Conservation (phyloP, 2,329 filamentous ascomycete genomes). For the Zelopaecilomyces penicillatus region DNA sequence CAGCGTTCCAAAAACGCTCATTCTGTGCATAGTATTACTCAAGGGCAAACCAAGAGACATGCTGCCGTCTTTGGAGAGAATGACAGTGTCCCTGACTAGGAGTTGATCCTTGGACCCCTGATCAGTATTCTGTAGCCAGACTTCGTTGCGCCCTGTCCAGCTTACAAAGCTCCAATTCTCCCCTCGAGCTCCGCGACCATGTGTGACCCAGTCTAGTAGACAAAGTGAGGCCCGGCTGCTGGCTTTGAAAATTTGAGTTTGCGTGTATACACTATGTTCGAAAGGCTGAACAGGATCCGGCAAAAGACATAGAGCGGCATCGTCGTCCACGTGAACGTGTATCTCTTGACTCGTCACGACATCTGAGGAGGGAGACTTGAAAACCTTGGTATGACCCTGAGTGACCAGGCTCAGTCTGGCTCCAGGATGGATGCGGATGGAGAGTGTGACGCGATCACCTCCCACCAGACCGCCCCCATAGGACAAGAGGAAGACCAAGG, state of each 20-base stretch:
- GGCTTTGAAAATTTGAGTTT: slow-evolving; percentile 69
- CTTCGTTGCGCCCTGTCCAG: slow-evolving; percentile 81
- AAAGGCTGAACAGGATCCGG: slow-evolving; percentile 95
- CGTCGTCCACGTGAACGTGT: slow-evolving; percentile 39
- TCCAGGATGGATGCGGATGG: slow-evolving; percentile 52
- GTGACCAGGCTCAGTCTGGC: slow-evolving; percentile 62
- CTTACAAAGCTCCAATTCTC: slow-evolving; percentile 79
- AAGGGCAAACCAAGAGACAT: slow-evolving; percentile 33
- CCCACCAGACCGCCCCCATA: slow-evolving; percentile 91
- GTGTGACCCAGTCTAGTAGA: slow-evolving; percentile 88
- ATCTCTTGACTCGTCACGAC: slow-evolving; percentile 52
- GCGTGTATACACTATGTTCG: slow-evolving; percentile 72
- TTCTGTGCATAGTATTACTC: slow-evolving; percentile 59
- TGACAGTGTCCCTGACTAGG: slow-evolving; percentile 76
- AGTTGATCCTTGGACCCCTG: slow-evolving; percentile 43
- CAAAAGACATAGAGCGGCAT: slow-evolving; percentile 55
- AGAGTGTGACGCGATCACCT: slow-evolving; percentile 72
- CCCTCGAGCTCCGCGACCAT: slow-evolving; percentile 74
- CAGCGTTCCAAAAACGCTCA: slow-evolving; percentile 75
- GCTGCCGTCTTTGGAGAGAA: slow-evolving; percentile 53
- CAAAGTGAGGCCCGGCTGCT: slow-evolving; percentile 56
- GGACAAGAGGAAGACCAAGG: slow-evolving; percentile 81
- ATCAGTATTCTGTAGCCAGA: slow-evolving; percentile 47
- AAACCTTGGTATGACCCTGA: slow-evolving; percentile 89
- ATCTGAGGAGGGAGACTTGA: slow-evolving; percentile 60